phyloP scores from a whole-genome alignment of 306 rosid species.

The Rosa chinensis region DNA sequence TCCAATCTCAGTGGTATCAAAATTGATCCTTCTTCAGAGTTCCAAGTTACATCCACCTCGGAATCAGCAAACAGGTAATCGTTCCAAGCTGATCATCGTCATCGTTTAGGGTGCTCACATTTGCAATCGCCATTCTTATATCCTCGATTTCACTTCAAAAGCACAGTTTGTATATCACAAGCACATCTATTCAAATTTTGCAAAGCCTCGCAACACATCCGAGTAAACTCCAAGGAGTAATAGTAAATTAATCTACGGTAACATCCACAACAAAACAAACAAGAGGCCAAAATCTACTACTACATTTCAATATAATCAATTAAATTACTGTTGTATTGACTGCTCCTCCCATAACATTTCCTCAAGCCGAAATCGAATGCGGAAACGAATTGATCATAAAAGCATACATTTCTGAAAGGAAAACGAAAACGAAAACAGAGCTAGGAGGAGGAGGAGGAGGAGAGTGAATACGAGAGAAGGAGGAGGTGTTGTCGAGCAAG shows the following conservation, averaged over 20 bases:
- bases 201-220: not conserved
- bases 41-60: not conserved
- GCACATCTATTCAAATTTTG: not conserved
- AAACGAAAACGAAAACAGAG: constrained; percentile 1
- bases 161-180: not conserved
- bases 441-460: constrained; percentile 11
- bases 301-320: not conserved
- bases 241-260: too few species aligned
- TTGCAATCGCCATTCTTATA: not conserved
- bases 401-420: not conserved
- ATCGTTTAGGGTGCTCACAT: not conserved
- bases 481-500: constrained; percentile 33
- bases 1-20: not conserved
- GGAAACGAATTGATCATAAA: not conserved
- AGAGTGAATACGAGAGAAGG: constrained; percentile 47
- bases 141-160: not conserved
- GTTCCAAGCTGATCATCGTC: not conserved
- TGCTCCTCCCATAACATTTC: not conserved
- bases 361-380: not conserved
- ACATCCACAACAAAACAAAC: not conserved
- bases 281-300: not conserved
- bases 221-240: not conserved
- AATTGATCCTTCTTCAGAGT: not conserved
- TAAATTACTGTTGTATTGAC: not conserved
- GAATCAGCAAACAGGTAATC: not conserved